Evolutionary conservation across 1,284 basidiomycete genomes (phyloP), one percentile per base, ranked within the genome.

Genomic region (Papiliotrema laurentii): DNA sequence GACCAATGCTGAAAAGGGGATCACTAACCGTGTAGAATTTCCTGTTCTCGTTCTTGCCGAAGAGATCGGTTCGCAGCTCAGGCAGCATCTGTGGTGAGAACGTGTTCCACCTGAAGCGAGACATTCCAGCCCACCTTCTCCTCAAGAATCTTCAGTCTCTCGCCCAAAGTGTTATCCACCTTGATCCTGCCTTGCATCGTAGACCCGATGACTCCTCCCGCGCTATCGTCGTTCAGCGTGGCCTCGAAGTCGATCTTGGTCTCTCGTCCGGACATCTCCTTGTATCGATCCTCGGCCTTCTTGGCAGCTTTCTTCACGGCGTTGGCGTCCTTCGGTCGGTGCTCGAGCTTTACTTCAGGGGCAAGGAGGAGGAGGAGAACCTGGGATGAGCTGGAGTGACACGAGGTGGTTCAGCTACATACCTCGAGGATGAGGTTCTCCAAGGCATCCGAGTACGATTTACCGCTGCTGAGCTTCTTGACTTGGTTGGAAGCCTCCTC

Each of bases 141-240:
- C 74, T 96, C 90, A 37, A 96, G 76, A 56, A 96, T 74, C 61
- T 83, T 80, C 65, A 97, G 74, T 43, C 92, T 82, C 68, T 93
- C 90, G 58, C 90, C 89, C 45, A 97, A 78, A 0, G 91, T 92
- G 69, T 97, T 96, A 72, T 96, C 87, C 22, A 97, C 79, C 30
- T 83, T 86, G 69, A 96, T 96, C 44, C 88, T 82, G 38, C 80
- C 79, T 13, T 78, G 79, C 35, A 85, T 85, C 49, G 82, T 86
- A 24, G 81, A 72, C 22, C 94, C 80, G 61, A 85, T 84, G 39
- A 94, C 75, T 24, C 92, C 92, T 19, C 92, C 92, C 46, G 90
- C 83, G 58, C 87, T 77, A 49, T 90, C 85, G 63, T 91, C 82
- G 39, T 79, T 75, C 55, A 98, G 71, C 27, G 78, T 78, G 21